Evolutionary conservation across 2,329 filamentous ascomycete species (phyloP).

Genomic region (Paecilomyces dactylethromorphus): DNA sequence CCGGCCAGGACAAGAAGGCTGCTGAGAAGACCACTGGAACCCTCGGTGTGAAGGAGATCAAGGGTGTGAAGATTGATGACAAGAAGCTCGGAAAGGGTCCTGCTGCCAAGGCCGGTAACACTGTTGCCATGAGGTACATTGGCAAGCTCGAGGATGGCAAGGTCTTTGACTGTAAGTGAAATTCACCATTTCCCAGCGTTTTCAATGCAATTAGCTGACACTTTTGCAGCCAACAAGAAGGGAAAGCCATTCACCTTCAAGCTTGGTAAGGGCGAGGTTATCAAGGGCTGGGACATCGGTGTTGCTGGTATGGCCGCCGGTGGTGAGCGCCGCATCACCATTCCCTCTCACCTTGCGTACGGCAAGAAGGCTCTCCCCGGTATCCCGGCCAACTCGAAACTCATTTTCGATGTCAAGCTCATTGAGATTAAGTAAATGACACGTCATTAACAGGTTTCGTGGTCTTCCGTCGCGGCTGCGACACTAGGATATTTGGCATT

Average conservation of each 20-base stretch:
- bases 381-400: slow-evolving; percentile 84
- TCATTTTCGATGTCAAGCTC: slow-evolving; percentile 88
- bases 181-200: neutral
- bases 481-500: slow-evolving; percentile 1
- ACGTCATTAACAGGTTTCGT: neutral
- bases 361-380: slow-evolving; percentile 75
- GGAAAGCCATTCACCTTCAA: slow-evolving; percentile 97
- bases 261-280: slow-evolving; percentile 89
- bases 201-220: slow-evolving; percentile 5
- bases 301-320: slow-evolving; percentile 87
- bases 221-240: slow-evolving; percentile 81
- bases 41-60: slow-evolving; percentile 68
- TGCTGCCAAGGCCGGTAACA: slow-evolving; percentile 82
- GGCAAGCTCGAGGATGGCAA: slow-evolving; percentile 93
- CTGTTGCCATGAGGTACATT: slow-evolving; percentile 92
- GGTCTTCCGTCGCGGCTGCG: neutral
- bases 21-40: slow-evolving; percentile 49
- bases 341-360: slow-evolving; percentile 83
- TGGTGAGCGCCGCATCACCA: slow-evolving; percentile 85
- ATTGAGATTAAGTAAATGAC: slow-evolving; percentile 68
- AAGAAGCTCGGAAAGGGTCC: slow-evolving; percentile 84
- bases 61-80: slow-evolving; percentile 91
- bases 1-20: slow-evolving; percentile 45
- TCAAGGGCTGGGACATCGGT: slow-evolving; percentile 98
- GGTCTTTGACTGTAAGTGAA: slow-evolving; percentile 77